These are phyloP conservation scores for Hemisphaericaspora lyxosophila DNA, from an alignment of 1,139 yeast species.

Conservation along the genomic window DNA sequence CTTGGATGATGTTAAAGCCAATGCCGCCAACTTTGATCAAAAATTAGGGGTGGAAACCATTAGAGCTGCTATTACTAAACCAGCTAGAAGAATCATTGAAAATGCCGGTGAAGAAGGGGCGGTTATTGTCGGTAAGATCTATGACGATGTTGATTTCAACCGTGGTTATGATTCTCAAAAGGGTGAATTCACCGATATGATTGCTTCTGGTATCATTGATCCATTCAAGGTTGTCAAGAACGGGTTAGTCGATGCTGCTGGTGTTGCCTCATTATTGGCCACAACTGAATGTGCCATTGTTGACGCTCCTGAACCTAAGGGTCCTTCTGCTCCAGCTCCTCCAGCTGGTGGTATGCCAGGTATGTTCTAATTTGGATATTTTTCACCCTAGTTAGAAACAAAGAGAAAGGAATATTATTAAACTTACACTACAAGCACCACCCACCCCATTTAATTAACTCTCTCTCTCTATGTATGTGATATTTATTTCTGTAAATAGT, in stretches of 20 bases:
- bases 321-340: conserved; percentile 61
- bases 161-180: conserved; percentile 92
- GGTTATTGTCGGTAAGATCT: conserved; percentile 94
- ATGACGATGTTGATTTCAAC: conserved; percentile 83
- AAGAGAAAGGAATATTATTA: no score
- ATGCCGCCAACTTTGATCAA: conserved; percentile 91
- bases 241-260: conserved; percentile 95
- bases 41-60: conserved; percentile 96
- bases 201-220: conserved; percentile 96
- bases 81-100: conserved; percentile 95
- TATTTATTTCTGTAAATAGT: conserved; percentile 3
- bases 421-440: no score
- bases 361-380: conserved; percentile 23
- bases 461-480: background rate
- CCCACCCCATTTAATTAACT: no score
- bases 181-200: conserved; percentile 95
- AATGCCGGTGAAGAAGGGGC: conserved; percentile 99
- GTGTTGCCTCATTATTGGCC: conserved; percentile 97
- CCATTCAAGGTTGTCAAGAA: conserved; percentile 99
- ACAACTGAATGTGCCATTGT: conserved; percentile 99
- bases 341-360: conserved; percentile 56
- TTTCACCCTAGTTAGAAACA: no score
- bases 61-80: conserved; percentile 93
- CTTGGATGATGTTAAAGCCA: conserved; percentile 66
- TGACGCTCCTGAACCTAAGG: conserved; percentile 91